A percentile compares a stretch with the other conserved stretches of the same genome.
phyloP scores from a whole-genome alignment of 805 yeast genomes.

The Starmera quercuum region DNA sequence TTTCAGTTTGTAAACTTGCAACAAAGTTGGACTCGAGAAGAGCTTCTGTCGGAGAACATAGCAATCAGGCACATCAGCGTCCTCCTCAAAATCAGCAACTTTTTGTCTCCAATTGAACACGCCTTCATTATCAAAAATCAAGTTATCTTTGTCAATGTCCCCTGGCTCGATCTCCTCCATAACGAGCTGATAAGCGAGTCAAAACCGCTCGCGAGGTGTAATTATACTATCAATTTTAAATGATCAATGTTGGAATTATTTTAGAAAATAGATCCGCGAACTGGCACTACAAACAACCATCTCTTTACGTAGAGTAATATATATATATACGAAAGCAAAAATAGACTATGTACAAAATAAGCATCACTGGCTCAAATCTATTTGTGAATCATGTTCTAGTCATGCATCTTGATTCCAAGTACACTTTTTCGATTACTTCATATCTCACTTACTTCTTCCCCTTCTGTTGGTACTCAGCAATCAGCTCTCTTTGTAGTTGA shows the following conservation, averaged over 20 bases:
- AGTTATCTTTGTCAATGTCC: background rate
- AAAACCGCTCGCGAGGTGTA: too few species aligned
- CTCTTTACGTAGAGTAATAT: too few species aligned
- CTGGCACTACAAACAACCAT: too few species aligned
- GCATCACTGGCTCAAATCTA: background rate
- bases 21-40: conserved; percentile 32
- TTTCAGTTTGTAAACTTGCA: conserved; percentile 24
- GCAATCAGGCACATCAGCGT: conserved; percentile 5
- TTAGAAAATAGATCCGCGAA: too few species aligned
- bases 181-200: too few species aligned
- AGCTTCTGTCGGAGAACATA: conserved; percentile 28
- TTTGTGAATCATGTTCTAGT: too few species aligned
- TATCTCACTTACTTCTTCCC: conserved; percentile 3
- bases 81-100: background rate
- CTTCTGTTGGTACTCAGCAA: conserved; percentile 70
- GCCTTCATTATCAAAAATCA: background rate
- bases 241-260: too few species aligned
- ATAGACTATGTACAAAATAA: conserved; percentile 1
- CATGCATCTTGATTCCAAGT: too few species aligned
- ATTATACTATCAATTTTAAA: too few species aligned
- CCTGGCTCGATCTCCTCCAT: background rate
- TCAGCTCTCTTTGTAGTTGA: conserved; percentile 82
- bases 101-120: conserved; percentile 5
- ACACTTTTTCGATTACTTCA: background rate
- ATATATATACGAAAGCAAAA: too few species aligned